Conservation (phyloP, 2,329 filamentous ascomycete species). For the Trichoderma sp. region DNA sequence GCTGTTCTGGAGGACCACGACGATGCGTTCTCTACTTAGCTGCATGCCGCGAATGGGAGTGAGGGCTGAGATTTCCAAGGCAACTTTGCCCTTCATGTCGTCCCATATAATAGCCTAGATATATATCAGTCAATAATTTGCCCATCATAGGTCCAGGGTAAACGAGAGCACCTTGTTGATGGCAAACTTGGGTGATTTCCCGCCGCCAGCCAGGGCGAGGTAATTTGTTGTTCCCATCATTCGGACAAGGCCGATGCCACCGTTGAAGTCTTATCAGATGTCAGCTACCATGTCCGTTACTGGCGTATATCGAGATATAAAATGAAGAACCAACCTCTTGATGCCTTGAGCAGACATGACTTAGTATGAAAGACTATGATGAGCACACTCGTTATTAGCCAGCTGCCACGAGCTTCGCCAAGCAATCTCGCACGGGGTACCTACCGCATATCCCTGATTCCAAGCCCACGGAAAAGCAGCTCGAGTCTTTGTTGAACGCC, state of each 20-base stretch:
- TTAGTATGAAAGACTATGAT: conserved; percentile 69
- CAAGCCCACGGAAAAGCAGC: conserved; percentile 83
- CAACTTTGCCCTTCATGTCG: conserved; percentile 70
- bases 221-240: conserved; percentile 89
- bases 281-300: background rate
- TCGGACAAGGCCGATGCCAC: conserved; percentile 77
- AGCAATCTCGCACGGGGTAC: background rate
- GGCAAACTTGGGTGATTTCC: conserved; percentile 80
- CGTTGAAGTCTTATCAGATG: conserved; percentile 65
- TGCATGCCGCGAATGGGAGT: conserved; percentile 80
- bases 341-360: conserved; percentile 67
- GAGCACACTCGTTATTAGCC: conserved; percentile 31
- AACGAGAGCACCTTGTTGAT: conserved; percentile 72
- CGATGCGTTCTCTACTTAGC: conserved; percentile 72
- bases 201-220: conserved; percentile 85
- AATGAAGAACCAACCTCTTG: conserved; percentile 40
- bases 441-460: conserved; percentile 83
- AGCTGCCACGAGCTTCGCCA: background rate
- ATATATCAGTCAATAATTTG: background rate
- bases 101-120: conserved; percentile 83
- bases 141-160: background rate
- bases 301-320: background rate
- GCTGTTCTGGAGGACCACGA: conserved; percentile 79
- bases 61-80: conserved; percentile 77
- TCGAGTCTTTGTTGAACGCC: conserved; percentile 82